Conservation (phyloP, 2,329 filamentous ascomycete genomes). For the Chrysosporium keratinophilum region DNA sequence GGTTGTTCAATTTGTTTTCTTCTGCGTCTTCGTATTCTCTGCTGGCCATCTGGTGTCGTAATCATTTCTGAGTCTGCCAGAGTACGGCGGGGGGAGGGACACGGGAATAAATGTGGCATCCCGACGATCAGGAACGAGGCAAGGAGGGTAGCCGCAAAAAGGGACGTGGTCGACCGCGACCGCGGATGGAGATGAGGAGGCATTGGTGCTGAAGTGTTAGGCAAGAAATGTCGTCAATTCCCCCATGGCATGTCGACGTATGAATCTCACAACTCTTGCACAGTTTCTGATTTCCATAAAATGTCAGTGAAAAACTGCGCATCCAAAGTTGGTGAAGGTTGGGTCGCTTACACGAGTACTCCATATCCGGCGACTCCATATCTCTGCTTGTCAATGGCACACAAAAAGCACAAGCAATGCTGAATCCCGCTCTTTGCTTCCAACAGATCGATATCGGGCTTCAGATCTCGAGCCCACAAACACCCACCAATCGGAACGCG, state of each 20-base stretch:
- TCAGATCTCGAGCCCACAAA: neutral
- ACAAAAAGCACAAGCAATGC: neutral
- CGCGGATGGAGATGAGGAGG: slow-evolving; percentile 80
- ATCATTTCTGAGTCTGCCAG: slow-evolving; percentile 58
- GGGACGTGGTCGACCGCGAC: slow-evolving; percentile 82
- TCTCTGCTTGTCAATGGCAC: neutral
- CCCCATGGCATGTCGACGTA: neutral
- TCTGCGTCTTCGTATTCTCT: slow-evolving; percentile 29
- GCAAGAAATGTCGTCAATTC: neutral
- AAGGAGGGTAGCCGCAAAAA: slow-evolving; percentile 86
- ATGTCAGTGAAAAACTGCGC: neutral
- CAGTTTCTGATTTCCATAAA: neutral
- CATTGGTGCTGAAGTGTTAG: slow-evolving; percentile 43
- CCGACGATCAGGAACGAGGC: slow-evolving; percentile 87
- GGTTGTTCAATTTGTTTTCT: slow-evolving; percentile 21
- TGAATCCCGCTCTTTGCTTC: neutral
- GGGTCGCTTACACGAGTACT: neutral
- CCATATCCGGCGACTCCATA: neutral
- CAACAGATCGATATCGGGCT: neutral
- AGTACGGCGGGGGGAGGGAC: slow-evolving; percentile 66
- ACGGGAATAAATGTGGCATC: slow-evolving; percentile 81
- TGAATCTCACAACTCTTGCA: no score
- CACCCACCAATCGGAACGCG: neutral
- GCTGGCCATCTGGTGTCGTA: slow-evolving; percentile 34
- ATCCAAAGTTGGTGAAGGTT: neutral